A percentile compares a stretch with the other conserved stretches of the same genome.
These are phyloP conservation scores for Phycomyces blakesleeanus DNA, from an alignment of 192 early-diverging fungal genomes.

Conservation along the genomic window DNA sequence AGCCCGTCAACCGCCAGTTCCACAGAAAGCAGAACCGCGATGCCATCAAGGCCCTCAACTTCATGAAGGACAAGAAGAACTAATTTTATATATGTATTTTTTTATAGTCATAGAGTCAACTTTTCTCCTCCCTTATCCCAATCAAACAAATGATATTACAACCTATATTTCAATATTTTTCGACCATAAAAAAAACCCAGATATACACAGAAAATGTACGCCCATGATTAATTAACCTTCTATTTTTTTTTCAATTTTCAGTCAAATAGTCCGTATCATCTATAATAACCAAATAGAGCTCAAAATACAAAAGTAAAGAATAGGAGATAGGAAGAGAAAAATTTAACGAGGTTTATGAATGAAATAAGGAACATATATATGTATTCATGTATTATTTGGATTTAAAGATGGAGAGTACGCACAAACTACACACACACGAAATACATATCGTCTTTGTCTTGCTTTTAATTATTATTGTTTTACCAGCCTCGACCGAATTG, in stretches of 20 bases:
- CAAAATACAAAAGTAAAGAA: no score
- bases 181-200: background rate
- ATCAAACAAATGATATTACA: background rate
- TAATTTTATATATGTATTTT: constrained; percentile 27
- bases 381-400: no score
- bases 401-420: background rate
- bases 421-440: background rate
- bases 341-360: no score
- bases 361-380: no score
- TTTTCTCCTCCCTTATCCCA: background rate
- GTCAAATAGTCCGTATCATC: no score
- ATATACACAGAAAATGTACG: background rate
- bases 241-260: no score
- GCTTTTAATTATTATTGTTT: background rate
- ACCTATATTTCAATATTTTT: background rate
- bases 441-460: background rate
- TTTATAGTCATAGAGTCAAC: background rate
- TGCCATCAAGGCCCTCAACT: constrained; percentile 66
- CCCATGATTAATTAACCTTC: no score
- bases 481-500: constrained; percentile 17
- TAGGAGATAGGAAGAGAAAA: no score
- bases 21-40: constrained; percentile 60
- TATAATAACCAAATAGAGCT: no score
- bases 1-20: constrained; percentile 50
- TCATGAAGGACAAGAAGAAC: constrained; percentile 75